phyloP scores from a whole-genome alignment of 768 basidiomycete species.

The Lactarius quietus region DNA sequence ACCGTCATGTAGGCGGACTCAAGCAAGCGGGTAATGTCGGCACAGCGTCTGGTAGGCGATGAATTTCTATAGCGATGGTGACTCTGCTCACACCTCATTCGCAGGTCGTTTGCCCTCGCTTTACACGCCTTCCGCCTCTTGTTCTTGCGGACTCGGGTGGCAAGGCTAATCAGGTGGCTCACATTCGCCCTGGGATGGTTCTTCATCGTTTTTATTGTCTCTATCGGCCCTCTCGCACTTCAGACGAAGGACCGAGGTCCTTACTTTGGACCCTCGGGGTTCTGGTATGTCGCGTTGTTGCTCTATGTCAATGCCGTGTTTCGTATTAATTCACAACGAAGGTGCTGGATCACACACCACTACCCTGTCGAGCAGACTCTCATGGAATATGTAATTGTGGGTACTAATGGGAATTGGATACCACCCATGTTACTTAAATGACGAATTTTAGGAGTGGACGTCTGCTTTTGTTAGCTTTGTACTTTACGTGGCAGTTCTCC shows the following conservation, averaged over 20 bases:
- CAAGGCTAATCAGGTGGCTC: constrained; percentile 28
- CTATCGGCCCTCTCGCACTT: constrained; percentile 39
- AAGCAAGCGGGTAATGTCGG: constrained; percentile 45
- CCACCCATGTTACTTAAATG: neutral
- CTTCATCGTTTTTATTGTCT: constrained; percentile 34
- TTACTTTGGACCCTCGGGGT: constrained; percentile 45
- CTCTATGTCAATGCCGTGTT: neutral
- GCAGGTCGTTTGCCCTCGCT: constrained; percentile 35
- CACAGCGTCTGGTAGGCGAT: constrained; percentile 39
- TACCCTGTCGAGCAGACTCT: constrained; percentile 40
- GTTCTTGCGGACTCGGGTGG: constrained; percentile 37
- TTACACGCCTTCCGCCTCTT: constrained; percentile 38
- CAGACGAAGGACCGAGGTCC: constrained; percentile 36
- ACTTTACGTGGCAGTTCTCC: constrained; percentile 35
- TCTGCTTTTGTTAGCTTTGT: constrained; percentile 35
- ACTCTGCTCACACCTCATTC: constrained; percentile 29
- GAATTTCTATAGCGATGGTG: constrained; percentile 17
- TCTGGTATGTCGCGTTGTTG: constrained; percentile 34
- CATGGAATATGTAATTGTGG: constrained; percentile 46
- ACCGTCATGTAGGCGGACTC: constrained; percentile 31
- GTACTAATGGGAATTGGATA: constrained; percentile 14
- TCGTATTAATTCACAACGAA: constrained; percentile 10
- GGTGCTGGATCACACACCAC: constrained; percentile 44
- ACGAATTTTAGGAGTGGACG: constrained; percentile 33
- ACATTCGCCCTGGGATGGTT: constrained; percentile 38